A percentile compares a stretch with the other conserved stretches of the same genome.
These are phyloP conservation scores for Heterococcus sp. DNA, from an alignment of 108 stramenopile genomes.

Conservation along the genomic window DNA sequence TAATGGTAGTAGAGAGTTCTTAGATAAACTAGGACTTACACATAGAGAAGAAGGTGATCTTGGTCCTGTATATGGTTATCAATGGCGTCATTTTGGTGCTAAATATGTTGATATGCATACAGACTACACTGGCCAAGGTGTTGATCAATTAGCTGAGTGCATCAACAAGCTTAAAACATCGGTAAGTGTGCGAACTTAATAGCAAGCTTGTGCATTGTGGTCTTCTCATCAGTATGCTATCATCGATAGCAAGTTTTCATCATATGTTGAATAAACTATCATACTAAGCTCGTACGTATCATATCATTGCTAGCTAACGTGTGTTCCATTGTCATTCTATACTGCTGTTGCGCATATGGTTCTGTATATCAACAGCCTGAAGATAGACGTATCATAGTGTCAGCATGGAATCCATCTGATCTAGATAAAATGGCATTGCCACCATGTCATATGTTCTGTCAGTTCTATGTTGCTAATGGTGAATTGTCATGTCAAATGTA, in stretches of 20 bases:
- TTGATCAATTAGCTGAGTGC: constrained; percentile 94
- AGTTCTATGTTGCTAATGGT: constrained; percentile 92
- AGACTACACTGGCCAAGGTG: constrained; percentile 95
- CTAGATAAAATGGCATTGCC: constrained; percentile 91
- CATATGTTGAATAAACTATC: no score
- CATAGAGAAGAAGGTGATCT: constrained; percentile 98
- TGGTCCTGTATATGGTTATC: constrained; percentile 99
- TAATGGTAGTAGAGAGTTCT: constrained; percentile 95
- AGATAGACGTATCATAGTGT: constrained; percentile 89
- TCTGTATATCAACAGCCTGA: no score
- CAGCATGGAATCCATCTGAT: constrained; percentile 97
- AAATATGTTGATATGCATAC: constrained; percentile 90
- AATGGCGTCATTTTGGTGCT: constrained; percentile 99
- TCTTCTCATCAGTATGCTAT: no score
- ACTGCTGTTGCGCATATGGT: no score
- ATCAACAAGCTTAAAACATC: constrained; percentile 84
- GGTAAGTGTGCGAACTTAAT: no score
- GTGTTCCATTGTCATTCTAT: no score
- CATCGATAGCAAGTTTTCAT: no score
- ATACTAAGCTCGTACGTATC: no score
- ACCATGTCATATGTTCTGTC: constrained; percentile 99
- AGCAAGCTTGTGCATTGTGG: no score
- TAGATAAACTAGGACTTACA: constrained; percentile 80
- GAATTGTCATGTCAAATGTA: constrained; percentile 98
- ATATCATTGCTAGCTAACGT: no score